Evolutionary conservation across 2,329 filamentous ascomycete species (phyloP).

Genomic region (Volutella citrinella): DNA sequence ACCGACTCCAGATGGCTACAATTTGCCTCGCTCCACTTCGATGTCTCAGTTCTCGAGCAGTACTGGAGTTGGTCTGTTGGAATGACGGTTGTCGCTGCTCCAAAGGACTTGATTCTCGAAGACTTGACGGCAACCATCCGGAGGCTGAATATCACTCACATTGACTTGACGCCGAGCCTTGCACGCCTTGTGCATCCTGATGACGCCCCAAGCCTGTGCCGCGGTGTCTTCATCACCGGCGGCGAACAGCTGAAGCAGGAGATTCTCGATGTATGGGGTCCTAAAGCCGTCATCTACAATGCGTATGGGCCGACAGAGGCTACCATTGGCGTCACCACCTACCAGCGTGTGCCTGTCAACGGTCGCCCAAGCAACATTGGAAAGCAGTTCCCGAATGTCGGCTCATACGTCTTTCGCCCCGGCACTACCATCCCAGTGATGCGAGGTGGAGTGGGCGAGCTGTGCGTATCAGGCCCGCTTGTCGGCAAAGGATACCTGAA

Average conservation of each 20-base stretch:
- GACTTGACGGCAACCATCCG: slow-evolving; percentile 74
- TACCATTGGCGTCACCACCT: slow-evolving; percentile 91
- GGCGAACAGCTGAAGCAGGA: slow-evolving; percentile 87
- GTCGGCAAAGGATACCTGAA: slow-evolving; percentile 90
- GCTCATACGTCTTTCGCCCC: slow-evolving; percentile 72
- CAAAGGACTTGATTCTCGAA: slow-evolving; percentile 80
- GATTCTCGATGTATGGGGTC: slow-evolving; percentile 82
- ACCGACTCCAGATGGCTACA: slow-evolving; percentile 77
- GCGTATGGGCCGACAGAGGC: slow-evolving; percentile 90
- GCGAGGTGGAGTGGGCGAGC: slow-evolving; percentile 77
- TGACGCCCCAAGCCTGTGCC: slow-evolving; percentile 75
- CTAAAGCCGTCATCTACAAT: slow-evolving; percentile 80
- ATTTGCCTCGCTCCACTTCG: slow-evolving; percentile 92
- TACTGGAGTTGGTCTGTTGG: slow-evolving; percentile 96
- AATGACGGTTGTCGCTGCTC: slow-evolving; percentile 78
- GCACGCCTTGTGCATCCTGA: slow-evolving; percentile 75
- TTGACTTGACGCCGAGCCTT: slow-evolving; percentile 86
- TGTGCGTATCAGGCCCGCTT: slow-evolving; percentile 82
- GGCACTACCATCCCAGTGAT: slow-evolving; percentile 69
- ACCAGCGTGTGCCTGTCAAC: slow-evolving; percentile 71
- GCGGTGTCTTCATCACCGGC: slow-evolving; percentile 88
- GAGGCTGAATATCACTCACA: slow-evolving; percentile 75
- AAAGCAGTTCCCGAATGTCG: slow-evolving; percentile 81
- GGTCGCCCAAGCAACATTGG: slow-evolving; percentile 88
- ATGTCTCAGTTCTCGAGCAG: slow-evolving; percentile 89